Percentiles rank a stretch among this genome's conserved stretches.
phyloP scores from a whole-genome alignment of 2,329 filamentous ascomycete genomes.

The Bertia moriformis region DNA sequence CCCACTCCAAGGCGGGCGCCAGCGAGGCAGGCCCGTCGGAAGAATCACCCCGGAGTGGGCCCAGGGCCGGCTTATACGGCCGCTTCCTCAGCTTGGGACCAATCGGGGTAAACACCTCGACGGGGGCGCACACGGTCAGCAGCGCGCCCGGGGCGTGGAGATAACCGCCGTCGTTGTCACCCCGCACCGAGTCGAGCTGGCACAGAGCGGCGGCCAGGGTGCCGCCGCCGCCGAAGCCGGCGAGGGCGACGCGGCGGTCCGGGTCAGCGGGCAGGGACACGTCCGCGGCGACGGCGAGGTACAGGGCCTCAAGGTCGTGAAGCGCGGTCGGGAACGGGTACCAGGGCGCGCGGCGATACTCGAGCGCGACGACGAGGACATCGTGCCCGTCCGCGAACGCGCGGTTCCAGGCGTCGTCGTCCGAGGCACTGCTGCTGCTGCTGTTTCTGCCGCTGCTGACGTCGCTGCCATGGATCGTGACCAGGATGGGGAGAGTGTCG shows the following conservation, averaged over 20 bases:
- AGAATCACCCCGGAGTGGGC: constrained; percentile 9
- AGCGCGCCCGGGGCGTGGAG: constrained; percentile 15
- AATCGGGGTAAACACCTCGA: constrained; percentile 19
- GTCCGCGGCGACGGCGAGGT: constrained; percentile 24
- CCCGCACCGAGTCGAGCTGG: constrained; percentile 20
- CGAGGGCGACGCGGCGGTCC: constrained; percentile 20
- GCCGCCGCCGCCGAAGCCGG: constrained; percentile 34
- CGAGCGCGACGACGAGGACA: constrained; percentile 28
- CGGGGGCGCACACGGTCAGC: constrained; percentile 26
- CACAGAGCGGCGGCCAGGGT: constrained; percentile 26
- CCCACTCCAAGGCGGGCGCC: constrained; percentile 21
- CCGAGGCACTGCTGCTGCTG: constrained; percentile 19
- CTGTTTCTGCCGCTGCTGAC: constrained; percentile 29
- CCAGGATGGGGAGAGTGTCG: constrained; percentile 21
- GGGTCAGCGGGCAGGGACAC: constrained; percentile 28
- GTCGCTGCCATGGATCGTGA: constrained; percentile 36
- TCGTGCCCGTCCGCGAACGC: constrained; percentile 21
- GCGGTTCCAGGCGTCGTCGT: constrained; percentile 31
- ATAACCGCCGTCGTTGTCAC: constrained; percentile 6
- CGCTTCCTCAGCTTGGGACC: constrained; percentile 12
- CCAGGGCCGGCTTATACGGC: constrained; percentile 20
- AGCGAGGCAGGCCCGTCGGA: constrained; percentile 13
- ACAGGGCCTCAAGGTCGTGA: constrained; percentile 28
- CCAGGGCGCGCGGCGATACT: constrained; percentile 30
- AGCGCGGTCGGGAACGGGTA: constrained; percentile 25